Evolutionary conservation across 257 asterid genomes (phyloP).

Genomic region (Parsonsia alboflavescens): DNA sequence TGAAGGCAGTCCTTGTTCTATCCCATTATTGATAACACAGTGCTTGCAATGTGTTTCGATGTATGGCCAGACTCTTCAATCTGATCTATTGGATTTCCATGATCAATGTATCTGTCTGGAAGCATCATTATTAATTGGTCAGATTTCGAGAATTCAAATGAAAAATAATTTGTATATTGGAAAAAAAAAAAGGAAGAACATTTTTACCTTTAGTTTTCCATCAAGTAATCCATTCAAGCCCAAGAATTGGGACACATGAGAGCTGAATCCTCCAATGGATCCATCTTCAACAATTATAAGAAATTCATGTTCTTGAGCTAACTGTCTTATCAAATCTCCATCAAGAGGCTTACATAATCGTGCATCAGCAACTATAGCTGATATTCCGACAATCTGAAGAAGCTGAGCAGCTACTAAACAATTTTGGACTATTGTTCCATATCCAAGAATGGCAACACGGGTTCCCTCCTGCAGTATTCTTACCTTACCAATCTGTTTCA

Average conservation of each 20-base stretch:
- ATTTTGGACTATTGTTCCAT: slow-evolving; percentile 28
- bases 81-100: slow-evolving; percentile 54
- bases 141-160: not conserved
- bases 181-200: too few species aligned
- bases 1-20: slow-evolving; percentile 33
- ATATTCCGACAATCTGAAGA: slow-evolving; percentile 17
- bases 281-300: slow-evolving; percentile 68
- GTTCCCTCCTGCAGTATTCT: slow-evolving; percentile 27
- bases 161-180: too few species aligned
- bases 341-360: slow-evolving; percentile 41
- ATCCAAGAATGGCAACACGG: slow-evolving; percentile 35
- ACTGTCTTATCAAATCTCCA: slow-evolving; percentile 15
- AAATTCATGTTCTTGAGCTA: slow-evolving; percentile 45
- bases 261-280: slow-evolving; percentile 53
- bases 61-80: slow-evolving; percentile 60
- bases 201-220: slow-evolving; percentile 45
- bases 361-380: slow-evolving; percentile 33
- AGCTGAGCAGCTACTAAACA: slow-evolving; percentile 32
- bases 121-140: slow-evolving; percentile 10
- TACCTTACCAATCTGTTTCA: slow-evolving; percentile 30
- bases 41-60: slow-evolving; percentile 53
- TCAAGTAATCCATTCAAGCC: slow-evolving; percentile 51
- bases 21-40: slow-evolving; percentile 47
- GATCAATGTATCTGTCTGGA: slow-evolving; percentile 63
- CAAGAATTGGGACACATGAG: slow-evolving; percentile 59